Conservation (phyloP, 2,329 filamentous ascomycete genomes). For the Trichothecium sympodiale region DNA sequence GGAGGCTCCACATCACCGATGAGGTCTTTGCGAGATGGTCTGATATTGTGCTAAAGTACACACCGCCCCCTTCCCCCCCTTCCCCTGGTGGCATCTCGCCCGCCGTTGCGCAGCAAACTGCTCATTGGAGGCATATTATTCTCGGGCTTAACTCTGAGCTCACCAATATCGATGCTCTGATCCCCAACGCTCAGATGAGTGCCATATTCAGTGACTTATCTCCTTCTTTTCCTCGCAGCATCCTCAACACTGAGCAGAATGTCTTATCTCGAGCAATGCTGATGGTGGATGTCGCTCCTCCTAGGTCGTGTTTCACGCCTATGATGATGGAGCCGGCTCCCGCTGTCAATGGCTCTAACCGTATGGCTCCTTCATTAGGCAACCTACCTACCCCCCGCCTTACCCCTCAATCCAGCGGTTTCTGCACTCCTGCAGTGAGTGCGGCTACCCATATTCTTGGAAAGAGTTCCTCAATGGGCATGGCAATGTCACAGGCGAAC, state of each 20-base stretch:
- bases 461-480: slow-evolving; percentile 45
- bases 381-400: slow-evolving; percentile 48
- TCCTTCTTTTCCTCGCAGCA: slow-evolving; percentile 28
- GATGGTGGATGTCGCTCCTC: slow-evolving; percentile 13
- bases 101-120: slow-evolving; percentile 32
- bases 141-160: slow-evolving; percentile 44
- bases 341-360: slow-evolving; percentile 31
- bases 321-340: slow-evolving; percentile 36
- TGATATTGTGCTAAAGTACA: slow-evolving; percentile 79
- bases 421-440: slow-evolving; percentile 50
- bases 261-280: slow-evolving; percentile 5
- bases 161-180: slow-evolving; percentile 46
- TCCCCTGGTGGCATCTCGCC: slow-evolving; percentile 37
- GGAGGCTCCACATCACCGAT: slow-evolving; percentile 90
- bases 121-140: slow-evolving; percentile 49
- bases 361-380: slow-evolving; percentile 40
- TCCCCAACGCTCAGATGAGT: slow-evolving; percentile 19
- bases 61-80: slow-evolving; percentile 55
- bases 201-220: slow-evolving; percentile 22
- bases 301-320: slow-evolving; percentile 26
- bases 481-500: slow-evolving; percentile 46
- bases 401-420: slow-evolving; percentile 43
- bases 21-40: slow-evolving; percentile 87
- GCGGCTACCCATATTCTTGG: slow-evolving; percentile 37
- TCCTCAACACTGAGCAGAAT: slow-evolving; percentile 31